phyloP scores from a whole-genome alignment of 2,329 filamentous ascomycete genomes.

The Lasiodiplodia gonubiensis region DNA sequence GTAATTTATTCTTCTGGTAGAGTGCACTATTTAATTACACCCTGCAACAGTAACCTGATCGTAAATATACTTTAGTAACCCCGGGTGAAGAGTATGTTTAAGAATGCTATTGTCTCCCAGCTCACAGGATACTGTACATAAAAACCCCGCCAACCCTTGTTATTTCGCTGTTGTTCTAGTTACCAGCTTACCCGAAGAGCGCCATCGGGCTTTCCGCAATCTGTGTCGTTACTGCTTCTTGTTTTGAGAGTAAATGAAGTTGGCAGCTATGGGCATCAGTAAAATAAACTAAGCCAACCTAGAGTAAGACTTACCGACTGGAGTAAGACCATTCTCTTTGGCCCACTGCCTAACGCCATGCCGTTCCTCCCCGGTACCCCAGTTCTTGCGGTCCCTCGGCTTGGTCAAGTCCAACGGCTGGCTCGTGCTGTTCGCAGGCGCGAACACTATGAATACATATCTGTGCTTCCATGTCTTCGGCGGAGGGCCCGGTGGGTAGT shows the following conservation, averaged over 20 bases:
- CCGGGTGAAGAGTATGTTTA: too few species aligned
- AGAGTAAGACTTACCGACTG: slow-evolving; percentile 47
- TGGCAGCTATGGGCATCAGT: slow-evolving; percentile 40
- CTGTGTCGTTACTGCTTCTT: slow-evolving; percentile 50
- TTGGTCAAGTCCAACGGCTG: slow-evolving; percentile 50
- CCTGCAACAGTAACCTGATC: too few species aligned
- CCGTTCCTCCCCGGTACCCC: slow-evolving; percentile 58
- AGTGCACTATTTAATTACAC: too few species aligned
- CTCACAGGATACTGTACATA: too few species aligned
- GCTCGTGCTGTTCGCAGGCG: slow-evolving; percentile 51
- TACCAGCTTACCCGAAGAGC: neutral
- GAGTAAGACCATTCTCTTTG: slow-evolving; percentile 52
- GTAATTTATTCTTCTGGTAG: too few species aligned
- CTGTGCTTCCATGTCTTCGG: slow-evolving; percentile 62
- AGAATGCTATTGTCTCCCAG: too few species aligned
- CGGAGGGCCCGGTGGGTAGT: slow-evolving; percentile 61
- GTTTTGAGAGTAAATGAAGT: slow-evolving; percentile 56
- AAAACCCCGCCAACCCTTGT: too few species aligned
- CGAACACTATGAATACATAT: slow-evolving; percentile 62
- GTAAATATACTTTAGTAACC: too few species aligned
- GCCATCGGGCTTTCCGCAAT: too few species aligned
- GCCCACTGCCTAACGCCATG: slow-evolving; percentile 60
- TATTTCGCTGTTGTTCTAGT: neutral
- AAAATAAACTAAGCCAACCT: neutral
- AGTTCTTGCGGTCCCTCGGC: slow-evolving; percentile 59